These are phyloP conservation scores for Blastobotrys chiropterorum DNA, from an alignment of 805 yeast species.

Conservation along the genomic window DNA sequence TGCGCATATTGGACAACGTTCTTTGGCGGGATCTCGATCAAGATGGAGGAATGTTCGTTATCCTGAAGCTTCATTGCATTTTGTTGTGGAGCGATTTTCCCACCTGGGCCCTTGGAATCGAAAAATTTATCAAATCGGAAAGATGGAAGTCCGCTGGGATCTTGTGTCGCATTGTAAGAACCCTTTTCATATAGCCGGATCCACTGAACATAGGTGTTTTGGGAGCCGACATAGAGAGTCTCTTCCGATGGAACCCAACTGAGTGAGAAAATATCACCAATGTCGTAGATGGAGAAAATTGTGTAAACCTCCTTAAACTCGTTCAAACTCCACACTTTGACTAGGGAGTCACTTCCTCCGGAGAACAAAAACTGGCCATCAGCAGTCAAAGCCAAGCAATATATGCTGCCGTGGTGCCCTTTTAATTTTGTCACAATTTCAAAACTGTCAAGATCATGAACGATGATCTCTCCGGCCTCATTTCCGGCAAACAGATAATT, in stretches of 20 bases:
- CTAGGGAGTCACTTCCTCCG: conserved; percentile 85
- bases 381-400: conserved; percentile 44
- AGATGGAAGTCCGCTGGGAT: conserved; percentile 44
- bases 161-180: conserved; percentile 20
- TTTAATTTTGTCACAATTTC: conserved; percentile 46
- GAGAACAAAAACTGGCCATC: conserved; percentile 61
- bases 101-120: conserved; percentile 85
- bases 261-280: conserved; percentile 88
- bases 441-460: conserved; percentile 61
- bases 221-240: conserved; percentile 79
- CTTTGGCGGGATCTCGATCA: conserved; percentile 51
- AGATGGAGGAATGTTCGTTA: conserved; percentile 8
- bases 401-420: conserved; percentile 70
- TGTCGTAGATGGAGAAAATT: conserved; percentile 76
- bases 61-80: conserved; percentile 8
- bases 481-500: conserved; percentile 73
- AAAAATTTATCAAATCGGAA: conserved; percentile 76
- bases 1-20: conserved; percentile 80
- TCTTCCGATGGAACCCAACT: conserved; percentile 56
- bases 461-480: conserved; percentile 72
- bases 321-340: conserved; percentile 74
- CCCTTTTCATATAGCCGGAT: conserved; percentile 37
- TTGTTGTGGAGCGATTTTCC: conserved; percentile 36
- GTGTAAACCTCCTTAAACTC: conserved; percentile 46
- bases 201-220: conserved; percentile 83